These are phyloP conservation scores for Thoreauomyces humboldtii DNA, from an alignment of 192 early-diverging fungal genomes.

Conservation along the genomic window DNA sequence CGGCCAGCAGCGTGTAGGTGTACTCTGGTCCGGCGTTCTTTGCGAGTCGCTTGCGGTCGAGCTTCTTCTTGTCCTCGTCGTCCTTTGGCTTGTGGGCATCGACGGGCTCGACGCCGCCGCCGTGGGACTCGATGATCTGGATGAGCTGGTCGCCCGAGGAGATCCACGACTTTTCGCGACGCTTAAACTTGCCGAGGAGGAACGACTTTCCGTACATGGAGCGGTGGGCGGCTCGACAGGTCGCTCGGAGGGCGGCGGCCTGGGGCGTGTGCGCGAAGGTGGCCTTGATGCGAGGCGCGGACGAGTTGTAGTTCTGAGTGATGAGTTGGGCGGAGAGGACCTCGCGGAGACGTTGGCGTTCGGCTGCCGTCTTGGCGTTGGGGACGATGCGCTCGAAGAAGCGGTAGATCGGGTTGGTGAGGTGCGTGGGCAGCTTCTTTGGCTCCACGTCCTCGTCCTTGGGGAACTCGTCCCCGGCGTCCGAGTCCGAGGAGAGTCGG, in stretches of 20 bases:
- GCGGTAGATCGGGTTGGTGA: background rate
- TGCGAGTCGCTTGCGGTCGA: background rate
- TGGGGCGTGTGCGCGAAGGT: constrained; percentile 18
- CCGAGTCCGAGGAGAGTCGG: background rate
- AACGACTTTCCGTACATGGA: constrained; percentile 4
- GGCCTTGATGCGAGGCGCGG: background rate
- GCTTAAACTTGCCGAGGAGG: constrained; percentile 15
- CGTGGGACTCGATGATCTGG: constrained; percentile 12
- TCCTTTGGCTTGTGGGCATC: background rate
- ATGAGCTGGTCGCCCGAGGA: constrained; percentile 9
- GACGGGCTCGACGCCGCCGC: background rate
- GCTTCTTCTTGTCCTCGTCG: background rate
- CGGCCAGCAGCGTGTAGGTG: constrained; percentile 27
- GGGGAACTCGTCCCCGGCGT: background rate
- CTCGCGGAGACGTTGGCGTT: background rate
- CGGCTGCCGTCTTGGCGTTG: background rate
- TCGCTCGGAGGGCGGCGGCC: background rate
- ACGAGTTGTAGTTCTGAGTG: constrained; percentile 14
- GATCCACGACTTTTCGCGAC: constrained; percentile 4
- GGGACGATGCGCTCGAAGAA: constrained; percentile 1
- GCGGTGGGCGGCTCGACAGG: constrained; percentile 1
- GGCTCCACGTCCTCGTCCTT: background rate
- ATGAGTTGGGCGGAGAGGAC: constrained; percentile 2
- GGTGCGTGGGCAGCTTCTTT: background rate
- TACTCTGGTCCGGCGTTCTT: constrained; percentile 5